Evolutionary conservation across 1,284 basidiomycete genomes (phyloP).

Genomic region (Cerioporus squamosus): DNA sequence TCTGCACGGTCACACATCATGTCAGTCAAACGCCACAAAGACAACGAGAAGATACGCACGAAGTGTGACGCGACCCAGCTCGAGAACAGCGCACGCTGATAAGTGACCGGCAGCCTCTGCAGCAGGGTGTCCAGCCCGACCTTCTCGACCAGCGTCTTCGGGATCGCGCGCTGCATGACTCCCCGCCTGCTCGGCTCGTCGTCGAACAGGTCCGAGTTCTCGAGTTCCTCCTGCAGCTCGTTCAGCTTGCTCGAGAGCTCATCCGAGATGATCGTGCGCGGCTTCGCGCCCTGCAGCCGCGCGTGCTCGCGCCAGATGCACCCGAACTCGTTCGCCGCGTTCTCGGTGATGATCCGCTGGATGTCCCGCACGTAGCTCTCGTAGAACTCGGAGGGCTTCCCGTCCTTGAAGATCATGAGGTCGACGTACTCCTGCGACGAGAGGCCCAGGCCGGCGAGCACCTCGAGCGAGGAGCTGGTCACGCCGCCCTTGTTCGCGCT

Average conservation of each 20-base stretch:
- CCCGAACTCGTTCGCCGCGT: constrained; percentile 92
- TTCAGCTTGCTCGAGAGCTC: constrained; percentile 90
- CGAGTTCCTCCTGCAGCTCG: constrained; percentile 88
- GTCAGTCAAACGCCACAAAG: constrained; percentile 13
- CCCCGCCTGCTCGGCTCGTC: constrained; percentile 77
- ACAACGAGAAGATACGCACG: constrained; percentile 48
- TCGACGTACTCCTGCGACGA: constrained; percentile 87
- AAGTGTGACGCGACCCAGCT: constrained; percentile 92
- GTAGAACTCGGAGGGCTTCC: constrained; percentile 86
- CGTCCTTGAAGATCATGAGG: constrained; percentile 94
- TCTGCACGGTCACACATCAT: constrained; percentile 45
- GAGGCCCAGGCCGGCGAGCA: constrained; percentile 89
- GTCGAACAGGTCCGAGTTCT: constrained; percentile 89
- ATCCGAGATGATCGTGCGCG: constrained; percentile 92
- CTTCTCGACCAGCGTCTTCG: constrained; percentile 85
- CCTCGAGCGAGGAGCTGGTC: constrained; percentile 95
- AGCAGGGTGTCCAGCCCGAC: constrained; percentile 86
- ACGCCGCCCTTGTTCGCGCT: constrained; percentile 99
- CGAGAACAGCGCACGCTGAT: constrained; percentile 89
- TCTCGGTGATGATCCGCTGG: constrained; percentile 89
- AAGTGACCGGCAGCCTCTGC: constrained; percentile 84
- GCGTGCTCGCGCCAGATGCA: constrained; percentile 95
- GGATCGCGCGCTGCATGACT: constrained; percentile 87
- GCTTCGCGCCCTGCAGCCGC: constrained; percentile 77
- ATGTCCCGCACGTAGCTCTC: constrained; percentile 92